These are phyloP conservation scores for Nyssa sinensis DNA, from an alignment of 148 eudicot genomes.

Conservation along the genomic window DNA sequence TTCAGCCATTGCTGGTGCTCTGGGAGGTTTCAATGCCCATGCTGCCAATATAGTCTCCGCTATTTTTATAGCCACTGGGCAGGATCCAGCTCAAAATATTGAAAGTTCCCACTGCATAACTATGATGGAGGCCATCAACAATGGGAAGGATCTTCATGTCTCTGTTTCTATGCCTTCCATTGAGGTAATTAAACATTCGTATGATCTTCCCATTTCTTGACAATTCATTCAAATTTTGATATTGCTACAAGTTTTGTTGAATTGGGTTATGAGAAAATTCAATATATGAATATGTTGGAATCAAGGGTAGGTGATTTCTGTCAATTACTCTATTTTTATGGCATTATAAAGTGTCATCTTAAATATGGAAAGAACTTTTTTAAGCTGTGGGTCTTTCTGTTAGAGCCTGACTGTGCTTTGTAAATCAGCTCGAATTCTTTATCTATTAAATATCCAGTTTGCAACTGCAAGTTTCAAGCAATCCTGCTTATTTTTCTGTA, in stretches of 20 bases:
- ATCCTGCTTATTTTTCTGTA: no score
- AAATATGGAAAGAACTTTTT: not conserved
- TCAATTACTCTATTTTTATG: not conserved
- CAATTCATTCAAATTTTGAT: no score
- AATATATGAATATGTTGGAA: not conserved
- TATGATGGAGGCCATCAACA: slow-evolving; percentile 58
- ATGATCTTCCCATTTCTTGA: not conserved
- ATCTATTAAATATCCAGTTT: no score
- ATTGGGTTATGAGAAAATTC: not conserved
- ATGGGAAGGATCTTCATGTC: slow-evolving; percentile 54
- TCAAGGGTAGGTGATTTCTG: not conserved
- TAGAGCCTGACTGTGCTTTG: no score
- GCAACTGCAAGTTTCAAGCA: no score
- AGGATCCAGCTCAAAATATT: slow-evolving; percentile 65
- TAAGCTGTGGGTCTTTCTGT: not conserved
- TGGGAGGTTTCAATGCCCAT: slow-evolving; percentile 68
- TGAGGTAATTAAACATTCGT: slow-evolving; percentile 33
- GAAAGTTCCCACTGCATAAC: slow-evolving; percentile 69
- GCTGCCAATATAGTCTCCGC: slow-evolving; percentile 63
- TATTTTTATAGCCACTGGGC: slow-evolving; percentile 59
- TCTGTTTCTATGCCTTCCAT: slow-evolving; percentile 70
- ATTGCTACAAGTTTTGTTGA: no score
- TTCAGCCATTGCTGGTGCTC: slow-evolving; percentile 60
- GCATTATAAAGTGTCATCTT: not conserved
- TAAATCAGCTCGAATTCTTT: not conserved